phyloP scores from a whole-genome alignment of 306 rosid genomes.

The Lupinus albus region DNA sequence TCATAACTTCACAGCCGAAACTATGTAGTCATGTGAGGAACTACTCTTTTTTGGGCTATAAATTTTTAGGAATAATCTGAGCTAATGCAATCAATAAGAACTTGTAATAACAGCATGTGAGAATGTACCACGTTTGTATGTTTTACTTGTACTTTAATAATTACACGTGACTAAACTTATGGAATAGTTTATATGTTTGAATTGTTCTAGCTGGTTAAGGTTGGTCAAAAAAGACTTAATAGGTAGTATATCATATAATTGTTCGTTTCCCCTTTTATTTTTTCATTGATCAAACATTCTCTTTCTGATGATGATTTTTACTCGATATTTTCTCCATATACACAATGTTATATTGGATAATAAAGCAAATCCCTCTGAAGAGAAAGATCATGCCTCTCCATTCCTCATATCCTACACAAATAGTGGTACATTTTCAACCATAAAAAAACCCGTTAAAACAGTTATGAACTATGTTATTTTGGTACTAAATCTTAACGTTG shows the following conservation, averaged over 20 bases:
- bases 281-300: neutral
- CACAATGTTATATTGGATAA: neutral
- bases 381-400: neutral
- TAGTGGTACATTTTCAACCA: slow-evolving; percentile 24
- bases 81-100: slow-evolving; percentile 35
- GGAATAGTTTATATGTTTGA: too few species aligned
- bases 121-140: too few species aligned
- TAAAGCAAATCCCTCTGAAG: neutral
- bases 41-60: neutral
- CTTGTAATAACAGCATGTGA: neutral
- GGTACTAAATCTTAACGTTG: slow-evolving; percentile 32
- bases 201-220: neutral
- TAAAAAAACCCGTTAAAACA: slow-evolving; percentile 17
- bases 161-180: too few species aligned
- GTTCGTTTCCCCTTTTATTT: neutral
- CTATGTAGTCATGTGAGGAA: slow-evolving; percentile 27
- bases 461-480: slow-evolving; percentile 32
- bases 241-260: neutral
- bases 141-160: too few species aligned
- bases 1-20: slow-evolving; percentile 37
- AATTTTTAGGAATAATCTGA: slow-evolving; percentile 34
- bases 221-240: neutral
- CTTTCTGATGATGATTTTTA: neutral
- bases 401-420: neutral
- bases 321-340: neutral